Evolutionary conservation across 2,329 filamentous ascomycete genomes (phyloP), one percentile per base, ranked within the genome.

Genomic region (Claviceps humidiphila): DNA sequence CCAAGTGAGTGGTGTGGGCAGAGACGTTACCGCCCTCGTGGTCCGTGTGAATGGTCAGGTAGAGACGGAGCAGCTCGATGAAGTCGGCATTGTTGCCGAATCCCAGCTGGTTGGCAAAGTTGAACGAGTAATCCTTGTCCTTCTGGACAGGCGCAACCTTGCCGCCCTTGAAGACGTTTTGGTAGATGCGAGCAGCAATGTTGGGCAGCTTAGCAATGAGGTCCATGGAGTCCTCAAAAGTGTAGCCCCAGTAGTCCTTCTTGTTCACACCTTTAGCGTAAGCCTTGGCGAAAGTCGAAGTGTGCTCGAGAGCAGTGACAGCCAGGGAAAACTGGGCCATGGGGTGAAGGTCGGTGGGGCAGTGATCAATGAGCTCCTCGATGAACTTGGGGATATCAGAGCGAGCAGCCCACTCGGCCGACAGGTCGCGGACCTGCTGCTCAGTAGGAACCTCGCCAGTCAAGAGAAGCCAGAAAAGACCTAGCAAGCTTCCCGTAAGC

Each of bases 121-220:
- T 98, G 87, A 85, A 98, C 64, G 85, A 81, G 79, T 96, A 98
- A 71, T 98, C 93, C 87, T 97, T 93, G 78, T 97, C 91, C 81
- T 95, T 94, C 80, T 97, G 85, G 71, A 95, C 82, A 52, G 89
- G 71, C 56, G 89, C 87, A 61, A 98, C 91, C 85, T 97, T 97
- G 76, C 93, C 93, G 68, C 95, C 93, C 84, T 97, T 96, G 88
- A 95, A 98, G 71, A 97, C 85, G 73, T 98, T 98, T 79, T 95
- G 93, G 85, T 98, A 98, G 81, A 98, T 98, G 77, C 89, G 89
- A 58, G 93, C 79, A 59, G 93, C 93, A 66, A 98, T 96, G 71
- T 89, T 96, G 70, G 93, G 93, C 64, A 98, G 87, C 85, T 97
- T 97, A 68, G 93, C 93, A 71, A 98, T 98, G 71, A 98, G 80